These are phyloP conservation scores for Albizia julibrissin DNA, from an alignment of 306 rosid species.

Conservation along the genomic window DNA sequence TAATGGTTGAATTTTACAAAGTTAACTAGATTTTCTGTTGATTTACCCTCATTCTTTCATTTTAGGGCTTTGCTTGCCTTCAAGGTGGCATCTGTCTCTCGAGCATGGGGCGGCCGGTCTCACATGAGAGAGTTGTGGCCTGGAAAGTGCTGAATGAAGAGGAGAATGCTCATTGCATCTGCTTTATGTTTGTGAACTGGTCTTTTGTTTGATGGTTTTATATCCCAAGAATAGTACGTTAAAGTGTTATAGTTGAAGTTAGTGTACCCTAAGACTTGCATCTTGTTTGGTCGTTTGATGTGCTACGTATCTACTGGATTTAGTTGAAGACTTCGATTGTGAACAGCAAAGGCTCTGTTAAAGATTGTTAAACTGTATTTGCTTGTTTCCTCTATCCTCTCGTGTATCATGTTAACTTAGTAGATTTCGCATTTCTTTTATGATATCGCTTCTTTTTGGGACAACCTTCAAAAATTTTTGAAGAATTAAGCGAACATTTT, in stretches of 20 bases:
- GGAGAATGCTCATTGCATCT: conserved; percentile 91
- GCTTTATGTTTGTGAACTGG: conserved; percentile 97
- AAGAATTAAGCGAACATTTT: not conserved
- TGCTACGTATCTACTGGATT: conserved; percentile 8
- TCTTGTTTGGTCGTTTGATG: conserved; percentile 26
- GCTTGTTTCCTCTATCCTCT: not conserved
- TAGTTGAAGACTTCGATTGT: conserved; percentile 31
- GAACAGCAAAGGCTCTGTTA: not conserved
- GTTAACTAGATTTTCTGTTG: not conserved
- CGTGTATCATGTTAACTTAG: not conserved
- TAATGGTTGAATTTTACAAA: not conserved
- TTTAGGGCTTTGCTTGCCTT: conserved; percentile 90
- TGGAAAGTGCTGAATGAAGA: conserved; percentile 99
- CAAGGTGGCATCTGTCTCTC: conserved; percentile 97
- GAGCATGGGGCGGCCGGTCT: conserved; percentile 98
- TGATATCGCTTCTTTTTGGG: not conserved
- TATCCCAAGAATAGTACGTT: conserved; percentile 13
- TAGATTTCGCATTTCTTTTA: not conserved
- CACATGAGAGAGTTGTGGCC: conserved; percentile 90
- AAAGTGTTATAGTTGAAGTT: conserved; percentile 7
- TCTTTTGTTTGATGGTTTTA: conserved; percentile 73
- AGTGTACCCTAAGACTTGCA: conserved; percentile 9
- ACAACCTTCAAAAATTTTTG: not conserved
- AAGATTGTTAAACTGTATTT: not conserved
- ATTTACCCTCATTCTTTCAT: not conserved